Evolutionary conservation across 2,329 filamentous ascomycete species (phyloP).

Genomic region (Orbilia oligospora): DNA sequence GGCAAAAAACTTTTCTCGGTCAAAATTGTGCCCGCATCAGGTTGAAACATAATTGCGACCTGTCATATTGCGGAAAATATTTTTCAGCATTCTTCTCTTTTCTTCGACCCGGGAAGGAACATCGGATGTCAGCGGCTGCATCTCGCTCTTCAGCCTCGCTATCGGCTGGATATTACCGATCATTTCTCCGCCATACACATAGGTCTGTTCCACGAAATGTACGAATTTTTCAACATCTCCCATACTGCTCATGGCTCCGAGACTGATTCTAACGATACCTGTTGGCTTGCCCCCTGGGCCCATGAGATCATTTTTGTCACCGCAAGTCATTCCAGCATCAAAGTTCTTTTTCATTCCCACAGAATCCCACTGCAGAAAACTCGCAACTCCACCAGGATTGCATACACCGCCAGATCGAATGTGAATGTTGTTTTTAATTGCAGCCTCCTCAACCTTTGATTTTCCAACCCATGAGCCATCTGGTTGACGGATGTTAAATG

Average conservation of each 20-base stretch:
- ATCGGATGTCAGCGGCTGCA: neutral
- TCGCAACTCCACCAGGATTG: slow-evolving; percentile 71
- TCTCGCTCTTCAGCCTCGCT: neutral
- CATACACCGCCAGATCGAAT: slow-evolving; percentile 74
- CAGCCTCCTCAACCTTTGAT: slow-evolving; percentile 73
- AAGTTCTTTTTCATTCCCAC: slow-evolving; percentile 73
- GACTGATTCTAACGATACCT: slow-evolving; percentile 74
- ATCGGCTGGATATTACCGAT: neutral
- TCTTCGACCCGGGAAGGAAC: neutral
- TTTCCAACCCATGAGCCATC: slow-evolving; percentile 73
- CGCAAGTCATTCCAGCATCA: slow-evolving; percentile 74
- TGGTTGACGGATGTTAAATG: slow-evolving; percentile 74
- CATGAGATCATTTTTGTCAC: slow-evolving; percentile 72
- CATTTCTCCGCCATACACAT: slow-evolving; percentile 58
- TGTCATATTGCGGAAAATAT: slow-evolving; percentile 32
- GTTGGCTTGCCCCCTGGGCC: slow-evolving; percentile 70
- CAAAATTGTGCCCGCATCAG: neutral
- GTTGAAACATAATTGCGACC: slow-evolving; percentile 12
- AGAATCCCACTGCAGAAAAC: slow-evolving; percentile 70
- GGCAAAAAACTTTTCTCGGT: neutral
- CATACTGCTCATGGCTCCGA: slow-evolving; percentile 75
- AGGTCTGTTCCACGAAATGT: slow-evolving; percentile 69
- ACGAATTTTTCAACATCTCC: slow-evolving; percentile 72
- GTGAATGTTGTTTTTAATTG: slow-evolving; percentile 73
- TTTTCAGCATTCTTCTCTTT: slow-evolving; percentile 22